phyloP scores from a whole-genome alignment of 2,329 filamentous ascomycete genomes.

The Phialophora expanda region DNA sequence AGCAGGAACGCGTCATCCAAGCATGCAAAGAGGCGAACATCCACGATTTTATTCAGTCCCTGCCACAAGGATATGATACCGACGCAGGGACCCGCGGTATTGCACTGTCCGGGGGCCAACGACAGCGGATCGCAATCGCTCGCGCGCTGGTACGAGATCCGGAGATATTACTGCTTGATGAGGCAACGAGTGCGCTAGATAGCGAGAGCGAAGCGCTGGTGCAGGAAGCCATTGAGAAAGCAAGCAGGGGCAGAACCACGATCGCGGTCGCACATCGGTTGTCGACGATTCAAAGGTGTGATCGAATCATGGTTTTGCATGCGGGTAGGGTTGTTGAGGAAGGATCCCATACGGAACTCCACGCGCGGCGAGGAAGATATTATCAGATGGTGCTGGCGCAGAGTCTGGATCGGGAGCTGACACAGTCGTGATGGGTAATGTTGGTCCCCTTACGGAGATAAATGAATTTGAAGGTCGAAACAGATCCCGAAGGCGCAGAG shows the following conservation, averaged over 20 bases:
- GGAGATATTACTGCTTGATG: constrained; percentile 67
- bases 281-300: constrained; percentile 76
- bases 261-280: constrained; percentile 78
- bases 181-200: constrained; percentile 77
- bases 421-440: neutral
- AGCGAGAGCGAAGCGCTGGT: constrained; percentile 71
- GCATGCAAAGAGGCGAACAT: constrained; percentile 69
- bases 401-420: neutral
- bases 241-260: constrained; percentile 66
- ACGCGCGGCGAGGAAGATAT: constrained; percentile 56
- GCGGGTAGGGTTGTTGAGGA: constrained; percentile 65
- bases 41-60: constrained; percentile 56
- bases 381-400: constrained; percentile 52
- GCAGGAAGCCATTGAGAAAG: constrained; percentile 69
- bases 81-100: constrained; percentile 60
- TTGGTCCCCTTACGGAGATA: neutral
- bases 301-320: constrained; percentile 78
- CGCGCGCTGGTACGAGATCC: constrained; percentile 62
- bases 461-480: neutral
- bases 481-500: neutral
- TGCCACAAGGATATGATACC: constrained; percentile 59
- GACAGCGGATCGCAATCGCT: constrained; percentile 62
- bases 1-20: constrained; percentile 53
- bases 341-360: constrained; percentile 64
- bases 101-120: constrained; percentile 63